Evolutionary conservation across 108 stramenopile genomes (phyloP).

Genomic region (Chaetoceros tenuissimus): DNA sequence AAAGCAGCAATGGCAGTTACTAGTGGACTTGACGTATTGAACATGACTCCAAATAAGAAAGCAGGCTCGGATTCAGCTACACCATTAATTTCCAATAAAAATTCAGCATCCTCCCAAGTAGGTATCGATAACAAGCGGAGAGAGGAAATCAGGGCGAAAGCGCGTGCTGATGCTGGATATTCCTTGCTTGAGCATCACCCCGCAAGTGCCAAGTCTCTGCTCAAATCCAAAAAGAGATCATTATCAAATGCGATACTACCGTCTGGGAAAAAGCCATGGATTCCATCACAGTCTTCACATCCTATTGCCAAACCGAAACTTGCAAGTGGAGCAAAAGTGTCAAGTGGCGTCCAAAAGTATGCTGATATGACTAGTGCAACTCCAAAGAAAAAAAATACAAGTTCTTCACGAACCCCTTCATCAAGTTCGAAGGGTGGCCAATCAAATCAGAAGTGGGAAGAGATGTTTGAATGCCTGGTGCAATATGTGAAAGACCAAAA

Average conservation of each 20-base stretch:
- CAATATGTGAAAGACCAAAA: conserved; percentile 61
- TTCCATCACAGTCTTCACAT: neutral
- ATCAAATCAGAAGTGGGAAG: conserved; percentile 81
- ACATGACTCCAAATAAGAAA: conserved; percentile 14
- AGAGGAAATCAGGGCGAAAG: conserved; percentile 60
- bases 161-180: conserved; percentile 74
- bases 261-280: neutral
- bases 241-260: conserved; percentile 6
- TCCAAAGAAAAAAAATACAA: neutral
- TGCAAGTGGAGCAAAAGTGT: neutral
- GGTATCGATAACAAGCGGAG: conserved; percentile 52
- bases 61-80: conserved; percentile 1
- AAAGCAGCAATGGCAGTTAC: conserved; percentile 71
- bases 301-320: neutral
- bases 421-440: conserved; percentile 25
- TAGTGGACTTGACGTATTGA: conserved; percentile 39
- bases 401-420: conserved; percentile 7
- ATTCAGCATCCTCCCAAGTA: conserved; percentile 46
- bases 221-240: conserved; percentile 32
- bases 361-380: neutral
- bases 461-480: conserved; percentile 70
- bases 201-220: conserved; percentile 1
- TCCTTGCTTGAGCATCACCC: conserved; percentile 39
- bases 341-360: neutral
- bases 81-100: conserved; percentile 8